A percentile compares a stretch with the other conserved stretches of the same genome.
Conservation (phyloP, 768 basidiomycete genomes). For the Tubosaeta sp. region DNA sequence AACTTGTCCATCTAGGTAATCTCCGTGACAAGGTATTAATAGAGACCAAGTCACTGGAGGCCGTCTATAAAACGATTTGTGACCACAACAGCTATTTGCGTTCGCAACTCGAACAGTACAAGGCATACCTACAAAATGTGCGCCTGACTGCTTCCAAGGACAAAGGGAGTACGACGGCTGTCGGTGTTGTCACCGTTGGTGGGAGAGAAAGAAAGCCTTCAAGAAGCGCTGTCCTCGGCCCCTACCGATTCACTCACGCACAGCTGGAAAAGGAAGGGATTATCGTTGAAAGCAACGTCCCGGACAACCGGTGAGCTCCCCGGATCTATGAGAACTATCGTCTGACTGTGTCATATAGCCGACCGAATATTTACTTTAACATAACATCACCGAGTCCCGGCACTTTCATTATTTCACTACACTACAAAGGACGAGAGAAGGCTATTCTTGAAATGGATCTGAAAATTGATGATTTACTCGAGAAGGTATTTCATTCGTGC, state of each 20-base stretch:
- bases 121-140: conserved; percentile 98
- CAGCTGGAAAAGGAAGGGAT: conserved; percentile 99
- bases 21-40: conserved; percentile 91
- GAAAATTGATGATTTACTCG: conserved; percentile 95
- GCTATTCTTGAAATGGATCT: conserved; percentile 99
- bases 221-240: conserved; percentile 86
- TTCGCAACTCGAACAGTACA: conserved; percentile 97
- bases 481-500: conserved; percentile 65
- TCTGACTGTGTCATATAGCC: conserved; percentile 42
- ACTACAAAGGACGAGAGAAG: conserved; percentile 98
- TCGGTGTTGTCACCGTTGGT: conserved; percentile 92
- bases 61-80: conserved; percentile 98
- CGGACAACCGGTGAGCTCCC: conserved; percentile 80
- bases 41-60: conserved; percentile 90
- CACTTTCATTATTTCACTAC: conserved; percentile 97
- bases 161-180: conserved; percentile 81
- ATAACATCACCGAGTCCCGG: conserved; percentile 97
- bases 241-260: conserved; percentile 96
- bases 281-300: conserved; percentile 98
- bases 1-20: conserved; percentile 95
- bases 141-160: conserved; percentile 84
- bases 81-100: conserved; percentile 98
- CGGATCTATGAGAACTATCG: background rate
- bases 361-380: conserved; percentile 98
- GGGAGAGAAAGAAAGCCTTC: conserved; percentile 94